Percentiles rank a stretch among this genome's conserved stretches.
Evolutionary conservation across 345 rosid genomes (phyloP).

Genomic region (Bretschneidera sinensis): DNA sequence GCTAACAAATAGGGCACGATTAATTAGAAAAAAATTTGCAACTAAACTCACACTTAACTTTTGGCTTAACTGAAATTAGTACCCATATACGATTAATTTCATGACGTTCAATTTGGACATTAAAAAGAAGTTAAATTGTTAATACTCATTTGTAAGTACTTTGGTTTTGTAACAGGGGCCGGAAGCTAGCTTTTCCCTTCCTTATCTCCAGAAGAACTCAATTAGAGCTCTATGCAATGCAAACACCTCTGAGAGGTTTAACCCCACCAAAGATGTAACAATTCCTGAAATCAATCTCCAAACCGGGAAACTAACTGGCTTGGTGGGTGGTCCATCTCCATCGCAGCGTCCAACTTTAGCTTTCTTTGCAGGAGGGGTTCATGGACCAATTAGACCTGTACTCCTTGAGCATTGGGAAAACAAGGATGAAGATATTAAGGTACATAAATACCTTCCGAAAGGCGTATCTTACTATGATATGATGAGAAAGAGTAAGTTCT

Average conservation of each 20-base stretch:
- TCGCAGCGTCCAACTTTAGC: slow-evolving; percentile 75
- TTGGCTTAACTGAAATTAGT: too few species aligned
- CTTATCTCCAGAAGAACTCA: slow-evolving; percentile 50
- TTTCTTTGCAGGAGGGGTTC: slow-evolving; percentile 91
- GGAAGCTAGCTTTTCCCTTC: slow-evolving; percentile 56
- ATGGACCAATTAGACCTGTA: slow-evolving; percentile 81
- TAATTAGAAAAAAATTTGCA: too few species aligned
- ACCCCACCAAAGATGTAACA: slow-evolving; percentile 71
- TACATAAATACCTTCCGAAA: slow-evolving; percentile 67
- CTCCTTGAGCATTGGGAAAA: slow-evolving; percentile 83
- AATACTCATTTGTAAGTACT: too few species aligned
- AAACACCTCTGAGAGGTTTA: slow-evolving; percentile 80
- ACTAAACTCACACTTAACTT: too few species aligned
- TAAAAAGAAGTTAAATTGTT: too few species aligned
- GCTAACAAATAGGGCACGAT: too few species aligned
- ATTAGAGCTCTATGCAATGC: slow-evolving; percentile 85
- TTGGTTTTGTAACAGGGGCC: slow-evolving; percentile 50
- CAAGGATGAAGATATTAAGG: slow-evolving; percentile 60
- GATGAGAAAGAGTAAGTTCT: slow-evolving; percentile 77
- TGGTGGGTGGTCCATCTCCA: slow-evolving; percentile 77
- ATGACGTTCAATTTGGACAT: too few species aligned
- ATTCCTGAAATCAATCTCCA: slow-evolving; percentile 80
- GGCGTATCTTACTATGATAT: slow-evolving; percentile 62
- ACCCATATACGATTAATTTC: too few species aligned
- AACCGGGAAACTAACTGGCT: slow-evolving; percentile 46